Percentiles rank a stretch among this genome's conserved stretches.
Evolutionary conservation across 2,329 filamentous ascomycete species (phyloP).

Genomic region (Neocucurbitaria cava): DNA sequence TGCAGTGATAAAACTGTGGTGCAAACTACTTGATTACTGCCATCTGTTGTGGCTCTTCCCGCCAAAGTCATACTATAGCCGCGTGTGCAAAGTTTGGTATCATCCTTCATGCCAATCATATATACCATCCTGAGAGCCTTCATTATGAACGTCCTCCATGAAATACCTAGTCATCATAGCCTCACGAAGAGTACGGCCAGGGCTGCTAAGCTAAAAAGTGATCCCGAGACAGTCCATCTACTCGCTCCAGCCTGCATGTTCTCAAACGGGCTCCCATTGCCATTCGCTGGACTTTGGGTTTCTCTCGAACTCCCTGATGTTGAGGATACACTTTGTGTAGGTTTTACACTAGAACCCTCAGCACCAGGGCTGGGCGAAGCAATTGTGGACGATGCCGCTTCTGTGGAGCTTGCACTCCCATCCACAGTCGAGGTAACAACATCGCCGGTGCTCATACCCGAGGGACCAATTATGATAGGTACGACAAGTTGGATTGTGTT

Average conservation of each 20-base stretch:
- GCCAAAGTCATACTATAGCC: neutral
- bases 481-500: conserved; percentile 31
- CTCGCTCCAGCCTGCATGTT: conserved; percentile 32
- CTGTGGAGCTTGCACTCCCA: conserved; percentile 6
- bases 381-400: neutral
- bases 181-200: conserved; percentile 18
- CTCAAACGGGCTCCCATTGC: conserved; percentile 36
- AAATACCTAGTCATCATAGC: conserved; percentile 4
- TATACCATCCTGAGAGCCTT: neutral
- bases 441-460: conserved; percentile 26
- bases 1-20: neutral
- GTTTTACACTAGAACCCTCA: conserved; percentile 7
- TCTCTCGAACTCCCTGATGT: conserved; percentile 12
- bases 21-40: neutral
- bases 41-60: neutral
- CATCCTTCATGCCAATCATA: neutral
- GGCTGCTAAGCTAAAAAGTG: conserved; percentile 10
- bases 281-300: conserved; percentile 14
- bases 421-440: conserved; percentile 28
- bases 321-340: too few species aligned
- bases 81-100: neutral
- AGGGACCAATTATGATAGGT: conserved; percentile 31
- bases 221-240: conserved; percentile 12
- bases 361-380: conserved; percentile 15
- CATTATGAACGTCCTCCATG: neutral